Evolutionary conservation across 176 grass and related monocot species (phyloP), one percentile per base, ranked within the genome.

Genomic region (Echinochloa phyllopogon): DNA sequence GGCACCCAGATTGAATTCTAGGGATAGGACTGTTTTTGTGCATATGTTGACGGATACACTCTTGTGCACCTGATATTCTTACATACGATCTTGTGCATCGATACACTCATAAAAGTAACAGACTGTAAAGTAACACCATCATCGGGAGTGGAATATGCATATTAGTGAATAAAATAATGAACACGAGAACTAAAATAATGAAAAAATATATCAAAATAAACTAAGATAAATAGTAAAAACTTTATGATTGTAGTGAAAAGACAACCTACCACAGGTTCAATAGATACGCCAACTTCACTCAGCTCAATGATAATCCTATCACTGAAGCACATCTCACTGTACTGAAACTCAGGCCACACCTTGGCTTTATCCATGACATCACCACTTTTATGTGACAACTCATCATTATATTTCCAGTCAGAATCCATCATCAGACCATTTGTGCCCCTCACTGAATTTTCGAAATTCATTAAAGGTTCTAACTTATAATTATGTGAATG

Each of bases 251-350:
- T 67, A 74, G 51, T 68, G 17, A 73, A 25, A 64, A 65, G 42
- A 85, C 37, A 27, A 64, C 88, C 4, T 94, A 94, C 92, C 86
- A 94, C 92, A 51, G 80, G 80, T 84, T 91, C 92, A 81, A 91
- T 74, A 59, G 84, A 94, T 79, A 94, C 76, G 78, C 92, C 89
- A 62, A 94, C 44, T 91, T 94, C 92, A 84, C 92, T 91, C 73
- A 94, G 86, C 71, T 94, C 92, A 23, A 91, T 79, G 80, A 94
- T 88, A 69, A 94, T 91, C 77, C 92, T 94, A 78, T 94, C 89
- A 62, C 36, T 89, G 75, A 94, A 84, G 84, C 86, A 86, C 92
- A 91, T 91, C 81, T 94, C 89, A 71, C 80, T 94, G 77, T 91
- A 94, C 49, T 87, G 89, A 55, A 94, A 88, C 55, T 94, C 83